Conservation (phyloP, 164 flowering plant genomes). For the Stephania cephalantha region DNA sequence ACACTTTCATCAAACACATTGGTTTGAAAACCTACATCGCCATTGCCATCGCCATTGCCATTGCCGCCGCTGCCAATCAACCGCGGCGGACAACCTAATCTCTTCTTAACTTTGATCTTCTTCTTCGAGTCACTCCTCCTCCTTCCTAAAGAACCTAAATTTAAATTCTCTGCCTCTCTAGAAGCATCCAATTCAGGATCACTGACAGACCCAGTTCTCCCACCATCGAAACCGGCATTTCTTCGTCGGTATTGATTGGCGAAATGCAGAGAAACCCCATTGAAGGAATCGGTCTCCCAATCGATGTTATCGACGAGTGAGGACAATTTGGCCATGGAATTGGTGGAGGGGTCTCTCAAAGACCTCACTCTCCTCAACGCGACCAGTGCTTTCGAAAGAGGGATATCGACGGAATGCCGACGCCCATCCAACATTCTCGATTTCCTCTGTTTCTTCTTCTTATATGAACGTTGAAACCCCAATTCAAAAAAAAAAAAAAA, state of each 20-base stretch:
- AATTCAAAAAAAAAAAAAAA: slow-evolving; percentile 10
- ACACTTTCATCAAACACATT: slow-evolving; percentile 24
- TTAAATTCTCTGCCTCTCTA: slow-evolving; percentile 19
- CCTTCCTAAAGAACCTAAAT: slow-evolving; percentile 15
- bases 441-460: not conserved
- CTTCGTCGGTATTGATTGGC: slow-evolving; percentile 18
- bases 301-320: slow-evolving; percentile 44
- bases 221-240: slow-evolving; percentile 17
- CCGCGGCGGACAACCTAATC: slow-evolving; percentile 11
- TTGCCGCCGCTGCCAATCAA: slow-evolving; percentile 1
- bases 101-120: slow-evolving; percentile 20
- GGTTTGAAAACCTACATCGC: slow-evolving; percentile 14
- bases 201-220: slow-evolving; percentile 19
- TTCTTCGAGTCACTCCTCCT: slow-evolving; percentile 9
- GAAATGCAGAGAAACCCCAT: slow-evolving; percentile 49
- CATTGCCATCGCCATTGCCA: not conserved
- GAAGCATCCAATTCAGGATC: slow-evolving; percentile 24
- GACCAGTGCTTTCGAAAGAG: slow-evolving; percentile 68
- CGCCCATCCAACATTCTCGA: slow-evolving; percentile 51
- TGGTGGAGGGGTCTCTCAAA: slow-evolving; percentile 82
- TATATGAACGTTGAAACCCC: slow-evolving; percentile 6
- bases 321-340: slow-evolving; percentile 64
- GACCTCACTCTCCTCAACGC: slow-evolving; percentile 89
- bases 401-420: slow-evolving; percentile 80
- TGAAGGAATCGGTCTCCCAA: slow-evolving; percentile 65